phyloP scores from a whole-genome alignment of 805 yeast genomes.

The Candida loeiensis region DNA sequence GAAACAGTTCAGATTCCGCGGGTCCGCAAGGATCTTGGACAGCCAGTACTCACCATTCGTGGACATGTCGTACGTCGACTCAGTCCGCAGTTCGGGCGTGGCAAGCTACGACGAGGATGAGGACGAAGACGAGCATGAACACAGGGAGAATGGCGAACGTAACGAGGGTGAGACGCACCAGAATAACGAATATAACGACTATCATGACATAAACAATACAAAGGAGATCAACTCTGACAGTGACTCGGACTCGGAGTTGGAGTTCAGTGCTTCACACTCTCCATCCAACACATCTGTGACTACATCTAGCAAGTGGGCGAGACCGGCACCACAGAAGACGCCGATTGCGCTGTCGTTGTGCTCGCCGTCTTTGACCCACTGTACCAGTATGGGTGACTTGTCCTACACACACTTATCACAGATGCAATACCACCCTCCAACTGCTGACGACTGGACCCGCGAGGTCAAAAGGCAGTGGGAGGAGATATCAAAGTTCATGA shows the following conservation, averaged over 20 bases:
- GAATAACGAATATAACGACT: slow-evolving; percentile 10
- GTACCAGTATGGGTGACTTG: slow-evolving; percentile 20
- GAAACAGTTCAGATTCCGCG: slow-evolving; percentile 72
- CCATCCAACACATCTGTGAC: slow-evolving; percentile 2
- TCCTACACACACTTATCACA: slow-evolving; percentile 27
- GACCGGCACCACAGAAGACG: slow-evolving; percentile 12
- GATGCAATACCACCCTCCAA: slow-evolving; percentile 42
- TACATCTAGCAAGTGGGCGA: not conserved
- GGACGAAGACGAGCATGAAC: slow-evolving; percentile 13
- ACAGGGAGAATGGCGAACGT: slow-evolving; percentile 3
- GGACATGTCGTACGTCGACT: slow-evolving; percentile 27
- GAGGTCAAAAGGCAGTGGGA: slow-evolving; percentile 68
- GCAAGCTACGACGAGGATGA: slow-evolving; percentile 13
- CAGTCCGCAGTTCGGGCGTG: slow-evolving; percentile 14
- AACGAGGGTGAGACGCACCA: not conserved
- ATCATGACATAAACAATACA: slow-evolving; percentile 3
- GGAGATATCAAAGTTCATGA: slow-evolving; percentile 52
- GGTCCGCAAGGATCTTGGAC: slow-evolving; percentile 51
- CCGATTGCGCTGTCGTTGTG: slow-evolving; percentile 27
- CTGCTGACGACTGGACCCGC: slow-evolving; percentile 59
- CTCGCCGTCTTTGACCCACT: slow-evolving; percentile 24
- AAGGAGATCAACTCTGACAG: slow-evolving; percentile 4
- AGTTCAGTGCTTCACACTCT: slow-evolving; percentile 10
- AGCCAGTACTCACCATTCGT: slow-evolving; percentile 28
- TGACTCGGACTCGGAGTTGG: slow-evolving; percentile 8